phyloP scores from a whole-genome alignment of 129 eudicot genomes.

The Chrysanthemum makinoi region DNA sequence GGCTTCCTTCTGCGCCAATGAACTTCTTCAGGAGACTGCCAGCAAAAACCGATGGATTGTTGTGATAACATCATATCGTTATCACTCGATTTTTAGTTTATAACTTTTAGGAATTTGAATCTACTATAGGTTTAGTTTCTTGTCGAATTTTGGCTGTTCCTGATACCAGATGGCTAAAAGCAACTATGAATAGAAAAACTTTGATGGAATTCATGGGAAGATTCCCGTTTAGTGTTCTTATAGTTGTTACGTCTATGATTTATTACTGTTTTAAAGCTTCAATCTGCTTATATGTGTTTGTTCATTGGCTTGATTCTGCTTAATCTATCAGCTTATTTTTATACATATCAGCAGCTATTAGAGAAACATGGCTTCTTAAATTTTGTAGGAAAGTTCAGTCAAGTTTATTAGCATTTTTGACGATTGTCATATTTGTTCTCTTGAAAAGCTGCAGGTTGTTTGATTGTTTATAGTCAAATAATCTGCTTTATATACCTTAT shows the following conservation, averaged over 20 bases:
- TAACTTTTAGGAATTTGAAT: background rate
- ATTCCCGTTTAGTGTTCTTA: background rate
- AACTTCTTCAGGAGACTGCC: constrained; percentile 38
- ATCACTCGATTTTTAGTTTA: background rate
- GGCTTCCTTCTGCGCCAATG: constrained; percentile 32
- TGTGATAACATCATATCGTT: constrained; percentile 23
- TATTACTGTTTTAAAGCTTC: too few species aligned
- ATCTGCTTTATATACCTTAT: too few species aligned
- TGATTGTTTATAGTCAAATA: too few species aligned
- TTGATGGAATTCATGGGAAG: background rate
- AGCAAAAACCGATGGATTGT: constrained; percentile 29
- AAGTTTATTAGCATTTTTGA: too few species aligned
- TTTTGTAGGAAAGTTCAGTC: too few species aligned
- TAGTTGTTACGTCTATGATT: background rate
- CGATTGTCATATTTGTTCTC: too few species aligned
- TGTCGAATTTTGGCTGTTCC: constrained; percentile 1
- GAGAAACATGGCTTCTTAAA: too few species aligned
- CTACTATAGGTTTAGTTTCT: background rate
- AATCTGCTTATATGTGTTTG: too few species aligned
- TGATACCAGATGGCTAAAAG: background rate
- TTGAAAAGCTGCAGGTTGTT: too few species aligned
- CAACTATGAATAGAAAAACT: background rate
- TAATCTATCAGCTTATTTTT: too few species aligned
- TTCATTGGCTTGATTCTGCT: too few species aligned
- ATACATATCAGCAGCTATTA: too few species aligned